Evolutionary conservation across 192 early-diverging fungal genomes (phyloP), one percentile per base, ranked within the genome.

Genomic region (Nowakowskiella sp.): DNA sequence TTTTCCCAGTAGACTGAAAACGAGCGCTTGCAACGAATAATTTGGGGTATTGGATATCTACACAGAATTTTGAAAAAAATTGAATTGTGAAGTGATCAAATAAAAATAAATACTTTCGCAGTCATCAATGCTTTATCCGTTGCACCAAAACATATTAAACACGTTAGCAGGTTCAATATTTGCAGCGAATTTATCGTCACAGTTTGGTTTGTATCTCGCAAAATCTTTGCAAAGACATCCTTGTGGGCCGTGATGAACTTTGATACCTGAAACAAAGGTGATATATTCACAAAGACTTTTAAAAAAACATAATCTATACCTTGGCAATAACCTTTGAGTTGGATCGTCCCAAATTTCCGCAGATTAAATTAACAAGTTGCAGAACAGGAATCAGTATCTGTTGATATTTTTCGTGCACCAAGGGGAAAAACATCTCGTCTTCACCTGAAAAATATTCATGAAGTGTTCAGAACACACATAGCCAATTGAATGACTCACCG

Each of bases 381-480:
- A 88, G 64, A 10, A 75, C 69, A 0, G 78, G 86, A 44, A 77
- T 69, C 6, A 84, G 55, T 31, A 84, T 73, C 51, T 77, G 65
- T 60, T 85, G 74, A 58, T 81, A 88, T 53, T 70, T 66, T 61
- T 85, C 84, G 10, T 22, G 24, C 2, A 61, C 33, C 36, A 66
- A 16, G 10, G 24, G 26, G 19, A 27, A 22, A 23, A 31, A 32
- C n/a, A 33, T 49, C 25, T 25, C 24, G 6, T 32, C 48, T 32
- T 50, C 60, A 22, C 24, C 19, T 29, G 19, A 19, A 27, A 51
- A 34, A 28, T 45, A 4, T 9, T n/a, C 13, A 24, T 10, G 19
- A 3, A 16, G 3, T 1, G 4, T 10, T 13, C 3, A 24, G 2
- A 53, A 33, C 42, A 19, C 5, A 22, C 29, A 6, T 55, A 19